Percentiles rank a stretch among this genome's conserved stretches.
Conservation (phyloP, 331 rosid genomes). For the Quercus lobata region DNA sequence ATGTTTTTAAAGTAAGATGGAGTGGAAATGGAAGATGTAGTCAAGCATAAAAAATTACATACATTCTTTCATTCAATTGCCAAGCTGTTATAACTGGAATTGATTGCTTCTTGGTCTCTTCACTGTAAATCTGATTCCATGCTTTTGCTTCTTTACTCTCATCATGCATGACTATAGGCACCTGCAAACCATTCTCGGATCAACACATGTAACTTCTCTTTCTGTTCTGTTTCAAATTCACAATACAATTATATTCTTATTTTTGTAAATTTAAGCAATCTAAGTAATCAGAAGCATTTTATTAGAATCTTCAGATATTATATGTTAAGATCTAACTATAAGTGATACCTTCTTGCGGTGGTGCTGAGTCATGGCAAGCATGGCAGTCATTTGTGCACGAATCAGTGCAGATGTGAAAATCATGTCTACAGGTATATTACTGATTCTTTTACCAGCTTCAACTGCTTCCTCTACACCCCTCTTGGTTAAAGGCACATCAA, state of each 20-base stretch:
- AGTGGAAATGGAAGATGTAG: no score
- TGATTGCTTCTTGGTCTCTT: constrained; percentile 89
- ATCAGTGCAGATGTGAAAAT: constrained; percentile 90
- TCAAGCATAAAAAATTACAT: background rate
- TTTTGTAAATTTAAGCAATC: no score
- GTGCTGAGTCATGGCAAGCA: constrained; percentile 99
- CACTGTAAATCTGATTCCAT: constrained; percentile 89
- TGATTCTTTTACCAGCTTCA: constrained; percentile 98
- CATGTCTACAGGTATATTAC: constrained; percentile 89
- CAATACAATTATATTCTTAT: no score
- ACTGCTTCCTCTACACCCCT: constrained; percentile 97
- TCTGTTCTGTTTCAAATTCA: no score
- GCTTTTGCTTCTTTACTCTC: constrained; percentile 79
- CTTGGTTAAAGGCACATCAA: constrained; percentile 91
- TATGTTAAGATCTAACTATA: no score
- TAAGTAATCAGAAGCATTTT: no score
- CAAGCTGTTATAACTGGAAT: constrained; percentile 85
- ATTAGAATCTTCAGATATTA: no score
- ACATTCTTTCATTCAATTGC: constrained; percentile 99
- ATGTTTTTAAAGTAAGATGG: no score
- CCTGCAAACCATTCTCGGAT: constrained; percentile 34
- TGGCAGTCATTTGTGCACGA: constrained; percentile 99
- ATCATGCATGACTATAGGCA: constrained; percentile 75
- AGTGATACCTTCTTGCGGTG: constrained; percentile 75
- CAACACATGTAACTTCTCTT: no score